These are phyloP conservation scores for Brassica nigra DNA, from an alignment of 345 rosid genomes.

Conservation along the genomic window DNA sequence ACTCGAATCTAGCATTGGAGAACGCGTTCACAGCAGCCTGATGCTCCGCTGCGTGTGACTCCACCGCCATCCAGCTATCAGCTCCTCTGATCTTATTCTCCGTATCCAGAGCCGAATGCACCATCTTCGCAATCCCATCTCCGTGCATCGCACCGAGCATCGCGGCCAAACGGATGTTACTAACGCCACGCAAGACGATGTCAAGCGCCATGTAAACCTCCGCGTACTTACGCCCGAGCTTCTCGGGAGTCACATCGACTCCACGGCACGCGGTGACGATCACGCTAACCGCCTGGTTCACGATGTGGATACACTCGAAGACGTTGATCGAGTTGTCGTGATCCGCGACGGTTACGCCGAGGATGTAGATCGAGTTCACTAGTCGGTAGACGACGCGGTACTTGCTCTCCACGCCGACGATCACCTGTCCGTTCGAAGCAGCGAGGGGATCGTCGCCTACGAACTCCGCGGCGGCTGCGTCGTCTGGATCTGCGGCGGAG, in stretches of 20 bases:
- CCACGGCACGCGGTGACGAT: conserved; percentile 98
- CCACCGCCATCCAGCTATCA: conserved; percentile 66
- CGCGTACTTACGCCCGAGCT: conserved; percentile 83
- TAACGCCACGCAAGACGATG: conserved; percentile 89
- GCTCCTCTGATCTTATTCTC: conserved; percentile 96
- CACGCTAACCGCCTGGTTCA: conserved; percentile 96
- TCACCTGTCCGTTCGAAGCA: conserved; percentile 92
- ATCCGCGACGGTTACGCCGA: conserved; percentile 86
- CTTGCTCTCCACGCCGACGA: conserved; percentile 95
- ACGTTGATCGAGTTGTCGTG: conserved; percentile 85
- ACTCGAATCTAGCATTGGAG: conserved; percentile 61
- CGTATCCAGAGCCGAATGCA: conserved; percentile 85
- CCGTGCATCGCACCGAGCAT: conserved; percentile 97
- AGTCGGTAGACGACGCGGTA: conserved; percentile 94
- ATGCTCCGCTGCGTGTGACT: conserved; percentile 68
- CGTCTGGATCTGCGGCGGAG: conserved; percentile 44
- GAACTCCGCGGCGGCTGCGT: conserved; percentile 49
- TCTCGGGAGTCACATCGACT: conserved; percentile 97
- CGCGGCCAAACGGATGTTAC: conserved; percentile 84
- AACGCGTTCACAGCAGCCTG: conserved; percentile 64
- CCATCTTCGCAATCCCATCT: conserved; percentile 97
- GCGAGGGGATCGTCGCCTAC: conserved; percentile 97
- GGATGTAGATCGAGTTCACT: conserved; percentile 91
- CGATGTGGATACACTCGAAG: conserved; percentile 93
- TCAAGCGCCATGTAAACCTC: conserved; percentile 98